These are phyloP conservation scores for Curvularia verruculosa DNA, from an alignment of 2,329 filamentous ascomycete genomes.

Conservation along the genomic window DNA sequence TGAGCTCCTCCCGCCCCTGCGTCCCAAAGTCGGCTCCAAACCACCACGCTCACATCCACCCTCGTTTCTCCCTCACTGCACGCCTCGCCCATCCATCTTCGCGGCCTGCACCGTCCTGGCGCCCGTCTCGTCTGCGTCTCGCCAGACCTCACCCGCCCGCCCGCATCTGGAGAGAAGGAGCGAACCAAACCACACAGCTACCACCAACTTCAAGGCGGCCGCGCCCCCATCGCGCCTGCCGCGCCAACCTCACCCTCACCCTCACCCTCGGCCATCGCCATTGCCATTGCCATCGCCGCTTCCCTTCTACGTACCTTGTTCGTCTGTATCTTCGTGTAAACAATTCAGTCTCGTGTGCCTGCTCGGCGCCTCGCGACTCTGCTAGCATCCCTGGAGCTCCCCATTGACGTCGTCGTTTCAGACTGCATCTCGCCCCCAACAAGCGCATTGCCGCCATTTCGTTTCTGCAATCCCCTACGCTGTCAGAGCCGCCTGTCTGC, in stretches of 20 bases:
- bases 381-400: constrained; percentile 19
- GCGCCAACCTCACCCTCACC: not conserved
- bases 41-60: constrained; percentile 1
- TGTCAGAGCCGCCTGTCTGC: constrained; percentile 14
- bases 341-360: constrained; percentile 13
- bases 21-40: constrained; percentile 11
- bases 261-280: not conserved
- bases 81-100: not conserved
- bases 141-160: not conserved
- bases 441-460: constrained; percentile 24
- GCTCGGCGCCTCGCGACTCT: constrained; percentile 11
- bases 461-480: constrained; percentile 27
- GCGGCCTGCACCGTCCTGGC: no score
- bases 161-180: not conserved
- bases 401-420: constrained; percentile 42
- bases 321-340: constrained; percentile 11
- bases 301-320: not conserved
- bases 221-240: constrained; percentile 18
- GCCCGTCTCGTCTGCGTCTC: no score
- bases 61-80: constrained; percentile 1
- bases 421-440: constrained; percentile 37
- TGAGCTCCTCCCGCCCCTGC: constrained; percentile 23
- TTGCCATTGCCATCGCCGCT: constrained; percentile 15
- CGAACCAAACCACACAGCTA: not conserved
- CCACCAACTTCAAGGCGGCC: constrained; percentile 7